Percentiles rank a stretch among this genome's conserved stretches.
phyloP scores from a whole-genome alignment of 2,329 filamentous ascomycete species.

The Paraphoma chrysanthemicola region DNA sequence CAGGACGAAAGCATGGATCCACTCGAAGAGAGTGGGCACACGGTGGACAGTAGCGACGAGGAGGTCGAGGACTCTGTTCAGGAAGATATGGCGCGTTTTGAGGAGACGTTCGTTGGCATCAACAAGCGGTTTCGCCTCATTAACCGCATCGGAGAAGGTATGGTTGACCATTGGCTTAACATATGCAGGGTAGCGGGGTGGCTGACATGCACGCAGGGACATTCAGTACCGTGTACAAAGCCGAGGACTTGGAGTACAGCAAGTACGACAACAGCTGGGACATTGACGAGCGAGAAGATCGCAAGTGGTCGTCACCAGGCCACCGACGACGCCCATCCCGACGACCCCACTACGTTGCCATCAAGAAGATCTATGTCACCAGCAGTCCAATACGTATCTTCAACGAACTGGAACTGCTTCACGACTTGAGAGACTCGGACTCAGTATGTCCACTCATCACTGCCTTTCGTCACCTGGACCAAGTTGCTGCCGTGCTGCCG shows the following conservation, averaged over 20 bases:
- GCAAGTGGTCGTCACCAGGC: conserved; percentile 74
- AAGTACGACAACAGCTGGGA: conserved; percentile 89
- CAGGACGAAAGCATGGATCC: conserved; percentile 58
- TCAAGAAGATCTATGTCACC: conserved; percentile 99
- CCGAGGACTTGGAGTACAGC: conserved; percentile 88
- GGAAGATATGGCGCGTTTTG: conserved; percentile 87
- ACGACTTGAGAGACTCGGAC: conserved; percentile 81
- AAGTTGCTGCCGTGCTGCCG: conserved; percentile 91
- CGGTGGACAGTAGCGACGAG: conserved; percentile 58
- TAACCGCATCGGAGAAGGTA: conserved; percentile 96
- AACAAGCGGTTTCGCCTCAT: conserved; percentile 85
- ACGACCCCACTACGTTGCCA: conserved; percentile 80
- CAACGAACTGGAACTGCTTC: conserved; percentile 92
- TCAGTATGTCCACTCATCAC: conserved; percentile 96
- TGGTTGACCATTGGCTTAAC: conserved; percentile 29
- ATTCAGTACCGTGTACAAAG: conserved; percentile 99
- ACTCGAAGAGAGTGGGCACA: conserved; percentile 58
- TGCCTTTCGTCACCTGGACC: conserved; percentile 92
- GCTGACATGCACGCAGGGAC: conserved; percentile 69
- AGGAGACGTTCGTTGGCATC: conserved; percentile 83
- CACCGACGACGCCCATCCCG: conserved; percentile 59
- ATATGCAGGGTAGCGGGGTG: conserved; percentile 31
- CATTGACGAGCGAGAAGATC: conserved; percentile 67
- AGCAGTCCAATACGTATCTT: conserved; percentile 92
- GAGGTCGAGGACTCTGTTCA: conserved; percentile 73